phyloP scores from a whole-genome alignment of 805 yeast genomes.

The Candida qinlingensis region DNA sequence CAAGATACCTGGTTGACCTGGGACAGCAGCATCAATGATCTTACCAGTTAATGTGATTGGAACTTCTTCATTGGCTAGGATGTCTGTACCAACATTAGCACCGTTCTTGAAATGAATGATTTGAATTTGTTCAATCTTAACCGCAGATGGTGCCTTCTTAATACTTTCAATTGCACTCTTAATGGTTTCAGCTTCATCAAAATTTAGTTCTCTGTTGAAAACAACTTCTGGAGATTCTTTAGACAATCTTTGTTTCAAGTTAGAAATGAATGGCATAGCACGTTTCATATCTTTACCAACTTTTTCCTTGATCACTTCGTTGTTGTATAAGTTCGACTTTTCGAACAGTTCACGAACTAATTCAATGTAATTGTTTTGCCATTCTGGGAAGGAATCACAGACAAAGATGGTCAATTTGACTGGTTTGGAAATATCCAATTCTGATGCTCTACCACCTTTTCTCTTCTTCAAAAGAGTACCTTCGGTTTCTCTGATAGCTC shows the following conservation, averaged over 20 bases:
- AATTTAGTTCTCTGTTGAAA: constrained; percentile 83
- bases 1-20: constrained; percentile 88
- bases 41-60: constrained; percentile 58
- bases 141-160: constrained; percentile 57
- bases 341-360: constrained; percentile 75
- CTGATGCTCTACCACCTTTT: constrained; percentile 72
- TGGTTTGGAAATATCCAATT: constrained; percentile 70
- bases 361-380: constrained; percentile 81
- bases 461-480: constrained; percentile 78
- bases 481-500: constrained; percentile 91
- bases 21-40: constrained; percentile 77
- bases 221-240: constrained; percentile 70
- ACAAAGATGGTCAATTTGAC: constrained; percentile 67
- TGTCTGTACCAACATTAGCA: constrained; percentile 53
- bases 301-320: constrained; percentile 54
- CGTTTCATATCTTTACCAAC: constrained; percentile 91
- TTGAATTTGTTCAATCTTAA: constrained; percentile 50
- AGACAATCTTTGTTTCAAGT: constrained; percentile 74
- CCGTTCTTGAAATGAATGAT: constrained; percentile 64
- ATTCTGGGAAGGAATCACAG: constrained; percentile 83
- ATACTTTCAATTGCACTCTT: constrained; percentile 50
- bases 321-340: constrained; percentile 57
- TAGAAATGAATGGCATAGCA: constrained; percentile 94
- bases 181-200: constrained; percentile 68
- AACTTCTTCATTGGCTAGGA: constrained; percentile 64